Evolutionary conservation across 345 rosid genomes (phyloP).

Genomic region (Arabidopsis arenosa): DNA sequence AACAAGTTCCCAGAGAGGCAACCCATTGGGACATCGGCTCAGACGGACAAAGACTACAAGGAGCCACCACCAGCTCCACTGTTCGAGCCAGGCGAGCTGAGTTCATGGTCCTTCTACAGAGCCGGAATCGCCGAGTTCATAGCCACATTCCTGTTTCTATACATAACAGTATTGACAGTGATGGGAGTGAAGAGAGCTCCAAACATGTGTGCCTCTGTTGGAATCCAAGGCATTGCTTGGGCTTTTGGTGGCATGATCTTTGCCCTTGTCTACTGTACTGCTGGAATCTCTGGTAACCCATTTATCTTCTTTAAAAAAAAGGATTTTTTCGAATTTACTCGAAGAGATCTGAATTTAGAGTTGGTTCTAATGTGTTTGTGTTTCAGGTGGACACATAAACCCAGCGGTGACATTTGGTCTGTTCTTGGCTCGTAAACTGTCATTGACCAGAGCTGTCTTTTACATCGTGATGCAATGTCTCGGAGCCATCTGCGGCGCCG

Average conservation of each 20-base stretch:
- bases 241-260: slow-evolving; percentile 61
- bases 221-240: slow-evolving; percentile 58
- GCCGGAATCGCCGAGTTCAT: slow-evolving; percentile 52
- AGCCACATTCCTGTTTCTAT: slow-evolving; percentile 46
- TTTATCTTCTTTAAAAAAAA: not conserved
- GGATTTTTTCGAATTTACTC: too few relatives aligned
- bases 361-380: not conserved
- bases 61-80: slow-evolving; percentile 56
- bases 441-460: slow-evolving; percentile 48
- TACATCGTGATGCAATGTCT: slow-evolving; percentile 54
- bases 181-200: slow-evolving; percentile 53
- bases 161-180: slow-evolving; percentile 50
- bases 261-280: slow-evolving; percentile 57
- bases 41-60: slow-evolving; percentile 53
- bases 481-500: slow-evolving; percentile 54
- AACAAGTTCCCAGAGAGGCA: slow-evolving; percentile 56
- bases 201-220: slow-evolving; percentile 53
- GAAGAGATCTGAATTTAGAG: too few relatives aligned
- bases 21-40: slow-evolving; percentile 54
- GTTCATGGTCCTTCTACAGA: slow-evolving; percentile 53
- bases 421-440: slow-evolving; percentile 48
- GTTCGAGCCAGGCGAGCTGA: slow-evolving; percentile 51
- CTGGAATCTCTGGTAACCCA: slow-evolving; percentile 52
- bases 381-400: slow-evolving; percentile 54
- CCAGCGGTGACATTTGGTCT: slow-evolving; percentile 53